Evolutionary conservation across 1,139 yeast species (phyloP).

Genomic region (Candida dubliniensis): DNA sequence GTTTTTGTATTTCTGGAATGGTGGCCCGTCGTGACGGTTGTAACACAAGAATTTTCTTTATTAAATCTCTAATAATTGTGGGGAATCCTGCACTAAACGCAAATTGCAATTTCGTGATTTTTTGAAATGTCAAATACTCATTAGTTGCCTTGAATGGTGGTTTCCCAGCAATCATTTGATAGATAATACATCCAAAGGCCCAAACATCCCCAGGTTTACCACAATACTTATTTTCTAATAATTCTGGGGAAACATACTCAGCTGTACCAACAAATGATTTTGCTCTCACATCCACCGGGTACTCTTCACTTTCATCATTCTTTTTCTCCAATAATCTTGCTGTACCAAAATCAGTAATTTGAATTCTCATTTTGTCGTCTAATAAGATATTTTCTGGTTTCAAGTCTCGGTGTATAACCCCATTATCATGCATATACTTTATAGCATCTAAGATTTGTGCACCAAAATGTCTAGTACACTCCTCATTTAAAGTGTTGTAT

Average conservation of each 20-base stretch:
- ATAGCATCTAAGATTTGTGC: constrained; percentile 65
- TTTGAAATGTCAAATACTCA: constrained; percentile 66
- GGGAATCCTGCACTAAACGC: constrained; percentile 60
- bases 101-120: constrained; percentile 55
- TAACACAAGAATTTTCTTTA: constrained; percentile 44
- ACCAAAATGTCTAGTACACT: constrained; percentile 70
- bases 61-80: constrained; percentile 46
- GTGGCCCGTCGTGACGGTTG: constrained; percentile 46
- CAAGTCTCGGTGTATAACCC: constrained; percentile 77
- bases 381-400: constrained; percentile 76
- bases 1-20: constrained; percentile 43
- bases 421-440: constrained; percentile 69
- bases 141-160: constrained; percentile 82
- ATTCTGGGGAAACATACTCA: constrained; percentile 74
- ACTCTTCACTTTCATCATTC: constrained; percentile 39
- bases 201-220: constrained; percentile 77
- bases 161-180: constrained; percentile 71
- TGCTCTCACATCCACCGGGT: constrained; percentile 51
- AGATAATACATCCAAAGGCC: constrained; percentile 81
- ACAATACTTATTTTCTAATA: constrained; percentile 65
- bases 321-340: constrained; percentile 59
- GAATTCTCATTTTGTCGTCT: constrained; percentile 62
- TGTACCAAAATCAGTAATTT: constrained; percentile 82
- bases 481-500: constrained; percentile 76
- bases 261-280: constrained; percentile 89